Evolutionary conservation across 805 yeast genomes (phyloP), one percentile per base, ranked within the genome.

Genomic region (Teunomyces panamensis): DNA sequence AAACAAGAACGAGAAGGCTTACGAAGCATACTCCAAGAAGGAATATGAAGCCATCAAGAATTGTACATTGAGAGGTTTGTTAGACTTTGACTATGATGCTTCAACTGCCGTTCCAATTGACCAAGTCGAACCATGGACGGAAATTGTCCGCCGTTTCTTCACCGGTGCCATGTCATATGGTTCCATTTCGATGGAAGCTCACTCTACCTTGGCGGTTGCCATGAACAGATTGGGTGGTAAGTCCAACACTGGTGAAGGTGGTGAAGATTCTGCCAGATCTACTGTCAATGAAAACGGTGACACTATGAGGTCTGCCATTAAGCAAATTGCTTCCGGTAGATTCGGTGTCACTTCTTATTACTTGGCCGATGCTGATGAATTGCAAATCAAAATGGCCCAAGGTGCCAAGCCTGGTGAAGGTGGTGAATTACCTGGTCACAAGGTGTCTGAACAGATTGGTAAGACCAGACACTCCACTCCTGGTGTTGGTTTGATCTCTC

Each of bases 101-200:
- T 78, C 89, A 0, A 77, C 75, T 3, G 79, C 91, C 4, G 94
- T 92, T 46, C 97, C 99, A 48, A 73, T 92, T 53, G 99, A 92
- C 63, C 98, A 94, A 73, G 99, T 92, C 56, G 99, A 92, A 75
- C 99, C 99, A 39, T 92, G 99, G 99, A 94, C 98, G 32, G 99
- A 92, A 68, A 92, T 92, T 67, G 99, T 91, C 30, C 84, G 97
- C 60, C 81, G 99, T 60, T 94, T 94, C 66, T 91, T 91, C 54
- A 91, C 99, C n/a, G 99, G 99, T 74, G 99, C 99, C 45, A 92
- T 92, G 99, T 91, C 97, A 1, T 92, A 94, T 64, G 99, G 99
- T 63, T 92, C 98, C 43, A 92, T 92, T 63, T 92, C 98, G 4
- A 87, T 91, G 96, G 99, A 92, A 71, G 91, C 97, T 2, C 99